Evolutionary conservation across 1,284 basidiomycete species (phyloP).

Genomic region (Trichosporon sp.): DNA sequence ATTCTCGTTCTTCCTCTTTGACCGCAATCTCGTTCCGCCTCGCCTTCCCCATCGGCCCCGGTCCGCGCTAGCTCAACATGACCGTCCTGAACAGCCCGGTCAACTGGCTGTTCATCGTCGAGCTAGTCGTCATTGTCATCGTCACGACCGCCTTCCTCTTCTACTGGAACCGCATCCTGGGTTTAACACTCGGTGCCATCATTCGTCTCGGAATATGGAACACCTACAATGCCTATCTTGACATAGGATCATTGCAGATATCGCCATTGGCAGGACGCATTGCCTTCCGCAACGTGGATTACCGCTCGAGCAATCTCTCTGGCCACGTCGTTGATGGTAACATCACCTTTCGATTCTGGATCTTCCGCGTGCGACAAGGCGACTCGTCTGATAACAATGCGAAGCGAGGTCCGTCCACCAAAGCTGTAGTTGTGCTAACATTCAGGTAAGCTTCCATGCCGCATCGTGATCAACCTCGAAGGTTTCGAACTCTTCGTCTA

Average conservation of each 20-base stretch:
- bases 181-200: conserved; percentile 61
- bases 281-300: conserved; percentile 78
- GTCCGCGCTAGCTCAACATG: neutral
- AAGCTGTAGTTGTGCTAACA: neutral
- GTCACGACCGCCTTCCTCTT: conserved; percentile 73
- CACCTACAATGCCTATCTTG: conserved; percentile 50
- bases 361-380: conserved; percentile 67
- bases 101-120: conserved; percentile 65
- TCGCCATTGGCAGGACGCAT: conserved; percentile 84
- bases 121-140: conserved; percentile 71
- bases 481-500: conserved; percentile 89
- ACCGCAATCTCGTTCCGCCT: neutral
- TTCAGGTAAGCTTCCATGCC: conserved; percentile 64
- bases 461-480: conserved; percentile 73
- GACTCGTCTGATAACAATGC: conserved; percentile 49
- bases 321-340: conserved; percentile 78
- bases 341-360: conserved; percentile 90
- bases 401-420: conserved; percentile 41
- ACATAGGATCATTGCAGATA: conserved; percentile 75
- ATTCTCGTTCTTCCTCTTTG: neutral
- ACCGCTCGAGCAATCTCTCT: conserved; percentile 87
- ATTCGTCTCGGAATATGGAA: conserved; percentile 55
- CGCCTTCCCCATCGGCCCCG: neutral
- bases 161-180: conserved; percentile 84
- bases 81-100: conserved; percentile 32